Evolutionary conservation across 2,329 filamentous ascomycete species (phyloP), one percentile per base, ranked within the genome.

Genomic region (Pseudocercospora fuligena): DNA sequence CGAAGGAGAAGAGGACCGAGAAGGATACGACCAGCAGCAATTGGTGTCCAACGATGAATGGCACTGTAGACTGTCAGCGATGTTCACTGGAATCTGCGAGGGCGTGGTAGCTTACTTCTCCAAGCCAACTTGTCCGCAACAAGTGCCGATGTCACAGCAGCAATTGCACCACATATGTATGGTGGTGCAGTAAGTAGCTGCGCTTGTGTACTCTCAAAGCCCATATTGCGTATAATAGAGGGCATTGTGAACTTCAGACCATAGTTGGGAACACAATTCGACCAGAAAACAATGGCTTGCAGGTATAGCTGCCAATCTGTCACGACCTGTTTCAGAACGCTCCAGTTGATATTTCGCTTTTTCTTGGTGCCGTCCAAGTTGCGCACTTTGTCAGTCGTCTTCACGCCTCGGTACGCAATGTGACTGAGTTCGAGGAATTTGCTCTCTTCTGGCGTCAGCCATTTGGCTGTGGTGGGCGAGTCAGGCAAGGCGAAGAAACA

Each of bases 391-490:
- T 61, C 54, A 8, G 43, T 66, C 31, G 61, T 63, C 43, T 64
- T 68, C 27, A 64, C 60, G 1, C 77, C 0, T 89, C 90, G 36
- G 86, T 82, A 36, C 76, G 66, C 0, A 91, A 90, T 27, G 87
- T 88, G 1, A 69, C 76, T 90, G 89, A 93, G 5, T 80, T 85
- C 73, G 92, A 93, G 1, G 80, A 74, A 71, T 92, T 90, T 59
- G 88, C 81, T 8, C 87, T 85, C 0, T 86, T 91, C 0, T 88
- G 86, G 71, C 91, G 89, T 69, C 84, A 88, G 71, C 92, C 89
- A 16, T 83, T 83, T 19, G 40, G 79, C 78, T 47, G 80, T 82
- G 43, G 82, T 80, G 0, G 85, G 84, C 5, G 78, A 80, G 69
- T 86, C 83, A 0, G 85, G 84, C 11, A 87, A 75, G 47, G 80